Percentiles rank a stretch among this genome's conserved stretches.
phyloP scores from a whole-genome alignment of 2,329 filamentous ascomycete genomes.

The Pseudogymnoascus sp. region DNA sequence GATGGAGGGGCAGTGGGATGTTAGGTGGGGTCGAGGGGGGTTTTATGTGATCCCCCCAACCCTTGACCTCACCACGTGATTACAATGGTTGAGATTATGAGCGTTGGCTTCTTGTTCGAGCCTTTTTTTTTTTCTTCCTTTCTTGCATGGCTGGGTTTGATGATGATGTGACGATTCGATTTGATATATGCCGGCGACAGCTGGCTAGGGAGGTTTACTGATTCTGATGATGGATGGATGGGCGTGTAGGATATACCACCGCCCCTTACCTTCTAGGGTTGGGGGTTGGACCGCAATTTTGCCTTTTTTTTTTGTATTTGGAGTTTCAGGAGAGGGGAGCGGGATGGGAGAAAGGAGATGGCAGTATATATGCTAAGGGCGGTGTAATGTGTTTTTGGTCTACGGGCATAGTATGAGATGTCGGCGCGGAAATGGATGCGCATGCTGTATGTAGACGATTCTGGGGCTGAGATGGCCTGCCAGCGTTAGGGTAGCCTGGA shows the following conservation, averaged over 20 bases:
- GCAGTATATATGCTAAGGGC: neutral
- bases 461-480: neutral
- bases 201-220: slow-evolving; percentile 2
- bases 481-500: neutral
- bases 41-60: neutral
- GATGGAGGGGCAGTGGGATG: slow-evolving; percentile 1
- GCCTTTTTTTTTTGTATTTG: neutral
- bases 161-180: slow-evolving; percentile 5
- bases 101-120: neutral
- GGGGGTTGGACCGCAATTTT: neutral
- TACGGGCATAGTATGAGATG: neutral
- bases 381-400: neutral
- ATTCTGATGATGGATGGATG: slow-evolving; percentile 4
- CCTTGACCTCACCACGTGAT: neutral
- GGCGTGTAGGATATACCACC: slow-evolving; percentile 9
- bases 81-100: neutral
- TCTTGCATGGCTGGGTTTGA: neutral
- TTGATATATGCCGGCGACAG: neutral
- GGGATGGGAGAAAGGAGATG: neutral
- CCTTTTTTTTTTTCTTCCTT: neutral
- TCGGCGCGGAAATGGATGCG: neutral
- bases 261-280: neutral
- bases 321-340: neutral
- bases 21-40: neutral
- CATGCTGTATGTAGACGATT: neutral